phyloP scores from a whole-genome alignment of 1,284 basidiomycete species.

The Cryptococcus sp. region DNA sequence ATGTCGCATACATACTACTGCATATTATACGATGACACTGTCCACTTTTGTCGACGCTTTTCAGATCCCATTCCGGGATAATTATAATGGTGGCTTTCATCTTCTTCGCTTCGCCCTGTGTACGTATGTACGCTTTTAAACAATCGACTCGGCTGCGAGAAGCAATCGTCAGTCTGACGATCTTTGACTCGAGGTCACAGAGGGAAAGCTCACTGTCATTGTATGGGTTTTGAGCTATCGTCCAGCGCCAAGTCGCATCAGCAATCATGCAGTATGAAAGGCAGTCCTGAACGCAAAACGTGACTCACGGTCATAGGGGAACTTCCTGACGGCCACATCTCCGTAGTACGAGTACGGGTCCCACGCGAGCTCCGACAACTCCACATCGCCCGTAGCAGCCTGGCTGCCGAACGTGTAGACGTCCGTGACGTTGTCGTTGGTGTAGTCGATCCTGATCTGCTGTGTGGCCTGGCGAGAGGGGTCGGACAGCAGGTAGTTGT shows the following conservation, averaged over 20 bases:
- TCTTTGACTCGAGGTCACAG: neutral
- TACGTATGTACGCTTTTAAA: neutral
- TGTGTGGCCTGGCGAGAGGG: constrained; percentile 33
- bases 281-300: neutral
- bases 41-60: too few relatives aligned
- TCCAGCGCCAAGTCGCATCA: neutral
- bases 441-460: constrained; percentile 39
- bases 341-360: constrained; percentile 28
- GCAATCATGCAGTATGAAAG: neutral
- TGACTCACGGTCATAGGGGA: constrained; percentile 40
- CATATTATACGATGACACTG: too few relatives aligned
- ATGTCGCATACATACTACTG: too few relatives aligned
- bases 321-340: constrained; percentile 39
- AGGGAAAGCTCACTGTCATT: constrained; percentile 20
- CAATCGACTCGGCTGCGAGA: constrained; percentile 14
- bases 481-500: constrained; percentile 40
- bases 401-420: constrained; percentile 34
- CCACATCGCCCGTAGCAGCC: constrained; percentile 21
- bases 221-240: constrained; percentile 26
- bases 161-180: neutral
- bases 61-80: too few relatives aligned
- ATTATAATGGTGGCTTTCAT: too few relatives aligned
- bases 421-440: constrained; percentile 19
- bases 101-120: too few relatives aligned
- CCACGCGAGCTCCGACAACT: constrained; percentile 28